Evolutionary conservation across 371 early-diverging fungal genomes (phyloP).

Genomic region (Syncephalastrum monosporum): DNA sequence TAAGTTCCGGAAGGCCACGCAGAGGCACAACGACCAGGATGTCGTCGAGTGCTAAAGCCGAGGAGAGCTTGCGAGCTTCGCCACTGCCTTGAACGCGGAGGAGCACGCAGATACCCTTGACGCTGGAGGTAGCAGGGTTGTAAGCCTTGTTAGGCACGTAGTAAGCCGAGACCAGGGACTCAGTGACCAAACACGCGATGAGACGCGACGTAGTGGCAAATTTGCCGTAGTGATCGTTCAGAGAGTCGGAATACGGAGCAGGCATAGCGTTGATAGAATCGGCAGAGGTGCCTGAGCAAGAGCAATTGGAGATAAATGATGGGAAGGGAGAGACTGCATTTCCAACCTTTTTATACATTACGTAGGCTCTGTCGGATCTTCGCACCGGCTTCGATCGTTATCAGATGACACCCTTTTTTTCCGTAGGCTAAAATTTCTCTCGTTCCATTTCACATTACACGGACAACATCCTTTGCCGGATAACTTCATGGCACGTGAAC

Average conservation of each 20-base stretch:
- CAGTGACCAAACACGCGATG: conserved; percentile 59
- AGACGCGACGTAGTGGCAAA: conserved; percentile 64
- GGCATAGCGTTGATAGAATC: conserved; percentile 13
- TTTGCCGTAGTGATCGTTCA: conserved; percentile 38
- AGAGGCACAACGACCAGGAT: conserved; percentile 42
- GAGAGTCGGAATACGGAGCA: conserved; percentile 15
- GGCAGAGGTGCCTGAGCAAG: too few species aligned
- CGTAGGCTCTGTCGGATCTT: too few species aligned
- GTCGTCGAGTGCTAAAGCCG: conserved; percentile 11
- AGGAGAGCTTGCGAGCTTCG: conserved; percentile 5
- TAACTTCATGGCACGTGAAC: too few species aligned
- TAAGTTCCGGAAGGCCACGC: conserved; percentile 38
- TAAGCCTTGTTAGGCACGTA: conserved; percentile 21
- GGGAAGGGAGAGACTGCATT: too few species aligned
- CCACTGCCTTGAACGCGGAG: conserved; percentile 4
- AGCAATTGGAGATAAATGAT: too few species aligned
- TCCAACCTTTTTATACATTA: too few species aligned
- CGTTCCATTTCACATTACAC: too few species aligned
- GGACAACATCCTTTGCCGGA: too few species aligned
- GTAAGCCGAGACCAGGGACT: conserved; percentile 48
- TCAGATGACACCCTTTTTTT: too few species aligned
- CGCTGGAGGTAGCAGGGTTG: background rate
- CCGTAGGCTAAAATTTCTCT: too few species aligned
- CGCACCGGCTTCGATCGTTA: too few species aligned
- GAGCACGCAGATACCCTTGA: conserved; percentile 11